These are phyloP conservation scores for Alternaria sp. DNA, from an alignment of 2,329 filamentous ascomycete species.

Conservation along the genomic window DNA sequence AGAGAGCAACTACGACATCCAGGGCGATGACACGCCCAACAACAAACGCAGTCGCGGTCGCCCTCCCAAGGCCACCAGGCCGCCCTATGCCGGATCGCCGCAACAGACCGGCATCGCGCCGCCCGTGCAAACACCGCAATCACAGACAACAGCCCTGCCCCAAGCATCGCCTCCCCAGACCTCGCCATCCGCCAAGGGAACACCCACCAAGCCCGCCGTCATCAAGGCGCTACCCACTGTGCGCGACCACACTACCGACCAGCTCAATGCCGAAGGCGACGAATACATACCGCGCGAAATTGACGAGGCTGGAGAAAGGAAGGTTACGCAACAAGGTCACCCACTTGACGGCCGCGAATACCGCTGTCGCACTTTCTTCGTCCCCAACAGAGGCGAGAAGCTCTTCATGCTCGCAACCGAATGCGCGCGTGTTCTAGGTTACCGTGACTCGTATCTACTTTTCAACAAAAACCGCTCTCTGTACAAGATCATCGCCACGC, in stretches of 20 bases:
- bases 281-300: constrained; percentile 95
- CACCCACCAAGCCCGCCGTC: constrained; percentile 78
- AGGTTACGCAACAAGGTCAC: constrained; percentile 84
- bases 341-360: constrained; percentile 85
- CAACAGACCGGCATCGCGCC: constrained; percentile 57
- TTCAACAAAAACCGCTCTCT: constrained; percentile 99
- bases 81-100: constrained; percentile 60
- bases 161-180: constrained; percentile 65
- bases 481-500: constrained; percentile 96
- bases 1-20: constrained; percentile 48
- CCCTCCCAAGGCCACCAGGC: constrained; percentile 65
- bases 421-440: constrained; percentile 90
- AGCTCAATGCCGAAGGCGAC: constrained; percentile 86
- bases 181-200: constrained; percentile 74
- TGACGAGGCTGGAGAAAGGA: constrained; percentile 92
- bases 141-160: constrained; percentile 59
- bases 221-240: constrained; percentile 96
- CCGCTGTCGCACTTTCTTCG: constrained; percentile 90
- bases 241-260: constrained; percentile 95
- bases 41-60: constrained; percentile 57
- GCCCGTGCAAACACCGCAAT: constrained; percentile 63
- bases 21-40: constrained; percentile 36
- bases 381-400: constrained; percentile 89
- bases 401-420: constrained; percentile 99
- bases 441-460: constrained; percentile 95